Percentiles rank a stretch among this genome's conserved stretches.
Conservation (phyloP, 2,329 filamentous ascomycete genomes). For the Pestalotiopsis sp. region DNA sequence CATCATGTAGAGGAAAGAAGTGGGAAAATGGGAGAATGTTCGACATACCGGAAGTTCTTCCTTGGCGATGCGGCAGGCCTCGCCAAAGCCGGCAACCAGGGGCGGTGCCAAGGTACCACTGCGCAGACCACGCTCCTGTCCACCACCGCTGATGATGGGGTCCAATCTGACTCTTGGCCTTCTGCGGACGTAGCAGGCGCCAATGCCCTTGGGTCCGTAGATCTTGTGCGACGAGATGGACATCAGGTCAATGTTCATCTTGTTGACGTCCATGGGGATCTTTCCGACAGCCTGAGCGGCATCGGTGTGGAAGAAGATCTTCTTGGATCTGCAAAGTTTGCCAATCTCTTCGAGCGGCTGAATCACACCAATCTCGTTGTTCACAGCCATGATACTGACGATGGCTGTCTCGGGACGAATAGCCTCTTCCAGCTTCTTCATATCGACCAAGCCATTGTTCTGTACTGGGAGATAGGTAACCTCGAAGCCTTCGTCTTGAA, state of each 20-base stretch:
- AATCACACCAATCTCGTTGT: slow-evolving; percentile 99
- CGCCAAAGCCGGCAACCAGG: slow-evolving; percentile 88
- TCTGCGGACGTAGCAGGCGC: slow-evolving; percentile 92
- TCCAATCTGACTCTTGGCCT: slow-evolving; percentile 92
- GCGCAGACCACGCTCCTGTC: slow-evolving; percentile 91
- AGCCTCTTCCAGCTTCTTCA: slow-evolving; percentile 83
- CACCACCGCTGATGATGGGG: slow-evolving; percentile 93
- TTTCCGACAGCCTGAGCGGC: slow-evolving; percentile 98
- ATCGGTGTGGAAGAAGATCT: slow-evolving; percentile 98
- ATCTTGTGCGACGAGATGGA: slow-evolving; percentile 99
- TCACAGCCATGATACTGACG: slow-evolving; percentile 98
- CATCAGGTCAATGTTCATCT: slow-evolving; percentile 98
- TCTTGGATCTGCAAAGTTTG: slow-evolving; percentile 84
- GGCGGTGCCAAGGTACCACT: slow-evolving; percentile 93
- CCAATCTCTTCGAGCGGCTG: slow-evolving; percentile 95
- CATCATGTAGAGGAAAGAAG: slow-evolving; percentile 62
- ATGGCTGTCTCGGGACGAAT: slow-evolving; percentile 89
- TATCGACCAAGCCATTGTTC: slow-evolving; percentile 79
- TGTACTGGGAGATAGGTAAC: slow-evolving; percentile 96
- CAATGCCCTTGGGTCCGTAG: slow-evolving; percentile 96
- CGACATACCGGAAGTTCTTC: slow-evolving; percentile 85
- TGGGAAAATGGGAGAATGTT: slow-evolving; percentile 14
- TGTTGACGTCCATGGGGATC: slow-evolving; percentile 94
- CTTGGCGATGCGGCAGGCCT: slow-evolving; percentile 89
- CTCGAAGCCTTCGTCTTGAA: slow-evolving; percentile 95